Conservation (phyloP, 352 stramenopile species). For the Thalassiosira hispida region DNA sequence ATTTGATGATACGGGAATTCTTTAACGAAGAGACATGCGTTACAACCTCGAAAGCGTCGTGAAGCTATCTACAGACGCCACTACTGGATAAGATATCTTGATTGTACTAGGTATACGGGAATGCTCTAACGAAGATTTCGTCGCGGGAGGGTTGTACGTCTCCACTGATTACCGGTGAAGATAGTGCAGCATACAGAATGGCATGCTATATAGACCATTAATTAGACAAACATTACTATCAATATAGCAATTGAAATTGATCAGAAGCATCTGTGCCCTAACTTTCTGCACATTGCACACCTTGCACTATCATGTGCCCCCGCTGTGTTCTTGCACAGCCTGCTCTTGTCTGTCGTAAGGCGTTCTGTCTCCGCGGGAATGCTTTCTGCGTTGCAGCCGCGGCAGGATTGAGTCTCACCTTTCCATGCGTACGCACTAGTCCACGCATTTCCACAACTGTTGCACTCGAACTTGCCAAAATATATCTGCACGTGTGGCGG, state of each 20-base stretch:
- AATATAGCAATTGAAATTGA: no score
- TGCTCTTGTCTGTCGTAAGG: not conserved
- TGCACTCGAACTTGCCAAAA: not conserved
- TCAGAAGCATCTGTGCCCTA: no score
- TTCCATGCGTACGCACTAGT: not conserved
- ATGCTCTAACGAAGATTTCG: constrained; percentile 42
- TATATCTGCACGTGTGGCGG: not conserved
- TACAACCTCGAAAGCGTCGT: no score
- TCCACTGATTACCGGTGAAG: no score
- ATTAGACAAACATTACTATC: no score
- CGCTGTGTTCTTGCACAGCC: not conserved
- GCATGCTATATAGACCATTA: no score
- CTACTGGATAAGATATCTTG: no score
- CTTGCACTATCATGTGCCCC: not conserved
- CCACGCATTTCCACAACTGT: not conserved
- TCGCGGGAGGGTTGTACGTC: not conserved
- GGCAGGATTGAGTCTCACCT: not conserved
- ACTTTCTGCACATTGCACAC: not conserved
- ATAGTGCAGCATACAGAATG: no score
- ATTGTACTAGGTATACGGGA: no score
- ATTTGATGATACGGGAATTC: constrained; percentile 54
- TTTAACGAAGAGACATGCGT: no score
- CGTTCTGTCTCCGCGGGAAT: not conserved
- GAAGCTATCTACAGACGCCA: no score
- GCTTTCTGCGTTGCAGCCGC: not conserved